Percentiles rank a stretch among this genome's conserved stretches.
These are phyloP conservation scores for Lodderomyces jiufengensis DNA, from an alignment of 1,139 yeast species.

Conservation along the genomic window DNA sequence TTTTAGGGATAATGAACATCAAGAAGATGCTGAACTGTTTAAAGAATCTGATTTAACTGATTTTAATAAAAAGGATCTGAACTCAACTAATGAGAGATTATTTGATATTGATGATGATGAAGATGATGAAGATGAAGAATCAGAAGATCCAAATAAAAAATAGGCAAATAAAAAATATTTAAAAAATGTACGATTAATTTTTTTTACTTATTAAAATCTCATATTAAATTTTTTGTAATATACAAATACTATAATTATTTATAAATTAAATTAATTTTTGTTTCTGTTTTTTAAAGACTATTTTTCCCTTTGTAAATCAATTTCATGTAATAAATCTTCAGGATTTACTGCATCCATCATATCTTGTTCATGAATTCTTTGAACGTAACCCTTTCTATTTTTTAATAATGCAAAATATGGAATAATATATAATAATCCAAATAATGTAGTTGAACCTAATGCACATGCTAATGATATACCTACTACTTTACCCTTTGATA, in stretches of 20 bases:
- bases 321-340: constrained; percentile 55
- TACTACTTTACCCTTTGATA: constrained; percentile 70
- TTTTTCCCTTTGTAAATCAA: constrained; percentile 44
- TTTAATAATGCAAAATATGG: constrained; percentile 49
- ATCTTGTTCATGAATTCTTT: constrained; percentile 60
- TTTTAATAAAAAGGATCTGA: constrained; percentile 2
- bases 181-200: too few species aligned
- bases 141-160: neutral
- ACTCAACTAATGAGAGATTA: constrained; percentile 3
- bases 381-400: constrained; percentile 27
- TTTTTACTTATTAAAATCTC: too few species aligned
- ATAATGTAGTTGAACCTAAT: constrained; percentile 66
- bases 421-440: constrained; percentile 61
- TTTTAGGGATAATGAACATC: constrained; percentile 14
- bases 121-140: constrained; percentile 3
- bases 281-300: neutral
- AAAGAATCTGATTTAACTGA: constrained; percentile 18
- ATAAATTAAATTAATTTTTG: neutral
- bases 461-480: constrained; percentile 88
- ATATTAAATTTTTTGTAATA: neutral
- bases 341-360: constrained; percentile 70
- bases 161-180: too few species aligned
- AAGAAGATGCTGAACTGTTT: constrained; percentile 29
- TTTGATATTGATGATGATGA: constrained; percentile 4
- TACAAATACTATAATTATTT: neutral